Percentiles rank a stretch among this genome's conserved stretches.
These are phyloP conservation scores for Epichloe festucae DNA, from an alignment of 2,329 filamentous ascomycete species.

Conservation along the genomic window DNA sequence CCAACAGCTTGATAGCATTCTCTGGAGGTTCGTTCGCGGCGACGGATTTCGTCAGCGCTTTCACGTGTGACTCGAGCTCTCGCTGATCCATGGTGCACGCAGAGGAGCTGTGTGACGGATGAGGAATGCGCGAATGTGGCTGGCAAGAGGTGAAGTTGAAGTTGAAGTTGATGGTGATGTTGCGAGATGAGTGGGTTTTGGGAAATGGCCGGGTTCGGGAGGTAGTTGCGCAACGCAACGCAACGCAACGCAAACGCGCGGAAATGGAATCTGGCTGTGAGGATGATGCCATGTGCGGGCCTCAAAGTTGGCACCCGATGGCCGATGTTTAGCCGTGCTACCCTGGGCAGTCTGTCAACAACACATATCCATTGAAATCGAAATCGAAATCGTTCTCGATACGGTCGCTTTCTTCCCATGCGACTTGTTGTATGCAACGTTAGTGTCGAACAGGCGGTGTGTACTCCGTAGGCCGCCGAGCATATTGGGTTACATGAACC, in stretches of 20 bases:
- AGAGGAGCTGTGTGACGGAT: not conserved
- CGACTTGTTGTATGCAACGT: too few species aligned
- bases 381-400: too few species aligned
- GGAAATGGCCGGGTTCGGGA: not conserved
- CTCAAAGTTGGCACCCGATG: not conserved
- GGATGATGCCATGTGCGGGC: not conserved
- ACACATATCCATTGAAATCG: too few species aligned
- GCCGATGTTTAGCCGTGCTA: slow-evolving; percentile 3
- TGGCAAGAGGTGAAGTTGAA: not conserved
- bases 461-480: too few species aligned
- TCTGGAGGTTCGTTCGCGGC: slow-evolving; percentile 59
- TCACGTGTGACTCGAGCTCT: slow-evolving; percentile 65
- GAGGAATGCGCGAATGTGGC: not conserved
- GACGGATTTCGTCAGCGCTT: slow-evolving; percentile 69
- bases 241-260: not conserved
- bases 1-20: slow-evolving; percentile 61
- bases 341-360: not conserved
- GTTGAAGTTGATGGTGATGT: not conserved
- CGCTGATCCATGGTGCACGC: slow-evolving; percentile 57
- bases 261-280: not conserved
- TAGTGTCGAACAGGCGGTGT: too few species aligned
- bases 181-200: not conserved
- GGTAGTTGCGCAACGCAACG: not conserved
- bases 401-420: too few species aligned
- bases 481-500: too few species aligned